A percentile compares a stretch with the other conserved stretches of the same genome.
Conservation (phyloP, 192 early-diverging fungal species). For the Linnemannia hyalina region DNA sequence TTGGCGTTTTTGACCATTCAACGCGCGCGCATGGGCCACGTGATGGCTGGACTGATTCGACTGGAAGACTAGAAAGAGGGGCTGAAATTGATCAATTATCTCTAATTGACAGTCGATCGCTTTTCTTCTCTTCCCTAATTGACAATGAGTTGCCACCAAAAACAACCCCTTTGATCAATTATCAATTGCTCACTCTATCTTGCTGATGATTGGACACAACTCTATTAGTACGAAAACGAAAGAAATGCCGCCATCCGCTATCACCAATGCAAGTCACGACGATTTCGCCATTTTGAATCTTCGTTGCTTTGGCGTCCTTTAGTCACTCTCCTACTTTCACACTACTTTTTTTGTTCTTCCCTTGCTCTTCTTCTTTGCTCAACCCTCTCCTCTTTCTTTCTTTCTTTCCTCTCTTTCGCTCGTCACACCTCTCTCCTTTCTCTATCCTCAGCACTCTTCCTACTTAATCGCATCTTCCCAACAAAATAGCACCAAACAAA, state of each 20-base stretch:
- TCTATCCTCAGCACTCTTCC: not conserved
- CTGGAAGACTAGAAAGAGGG: not conserved
- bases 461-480: not conserved
- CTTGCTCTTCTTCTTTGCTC: not conserved
- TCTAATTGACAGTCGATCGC: not conserved
- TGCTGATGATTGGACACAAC: not conserved
- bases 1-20: constrained; percentile 6
- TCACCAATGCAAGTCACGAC: constrained; percentile 1
- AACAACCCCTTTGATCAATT: not conserved
- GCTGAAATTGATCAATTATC: not conserved
- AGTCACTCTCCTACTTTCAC: not conserved
- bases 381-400: not conserved
- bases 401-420: not conserved
- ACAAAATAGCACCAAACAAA: not conserved
- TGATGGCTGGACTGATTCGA: not conserved
- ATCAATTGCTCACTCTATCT: not conserved
- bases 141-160: not conserved
- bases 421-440: not conserved
- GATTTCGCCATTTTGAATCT: not conserved
- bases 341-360: not conserved
- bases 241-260: not conserved
- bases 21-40: constrained; percentile 1
- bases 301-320: not conserved
- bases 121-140: not conserved
- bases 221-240: not conserved